Evolutionary conservation across 306 rosid species (phyloP), one percentile per base, ranked within the genome.

Genomic region (Fragaria ananassa): DNA sequence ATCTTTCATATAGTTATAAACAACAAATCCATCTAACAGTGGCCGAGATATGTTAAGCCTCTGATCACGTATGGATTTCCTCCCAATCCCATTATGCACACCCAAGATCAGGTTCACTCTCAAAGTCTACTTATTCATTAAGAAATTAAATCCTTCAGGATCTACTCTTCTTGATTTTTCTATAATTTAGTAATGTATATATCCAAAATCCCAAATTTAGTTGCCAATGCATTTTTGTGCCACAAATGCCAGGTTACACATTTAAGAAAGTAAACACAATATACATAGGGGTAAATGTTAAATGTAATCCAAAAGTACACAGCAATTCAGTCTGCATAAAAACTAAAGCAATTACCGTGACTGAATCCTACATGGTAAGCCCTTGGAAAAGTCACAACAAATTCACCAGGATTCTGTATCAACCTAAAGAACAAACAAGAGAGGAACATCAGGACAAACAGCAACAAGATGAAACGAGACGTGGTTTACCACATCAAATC

Each of bases 301-400:
- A 4, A 44, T 69, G 27, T 54, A 8, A 35, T 41, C 73, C 44
- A 37, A 53, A 76, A 63, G 57, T 74, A 44, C 54, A 45, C 78
- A 44, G 74, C 69, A 57, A 80, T 51, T 61, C 72, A 18, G 50
- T 21, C 79, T 12, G 49, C 69, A 39, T 12, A 75, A 34, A 71
- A 65, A 78, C 78, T 74, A 82, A 82, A 89, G 80, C 51, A 83
- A 85, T 92, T 95, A 95, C 99, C 99, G 50, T 95, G 99, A 89
- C 99, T 92, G 93, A 95, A 95, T 90, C 99, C 99, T 44, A 95
- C 97, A 86, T 95, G 99, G 86, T 95, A 95, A 78, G 99, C 97
- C 82, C 98, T 89, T 78, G 99, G 99, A 88, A 95, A 95, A 79
- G 99, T 95, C 83, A 95, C 98, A 65, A 95, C 97, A 87, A 91